Evolutionary conservation across 306 rosid genomes (phyloP), one percentile per base, ranked within the genome.

Genomic region (Crataegus laevigata): DNA sequence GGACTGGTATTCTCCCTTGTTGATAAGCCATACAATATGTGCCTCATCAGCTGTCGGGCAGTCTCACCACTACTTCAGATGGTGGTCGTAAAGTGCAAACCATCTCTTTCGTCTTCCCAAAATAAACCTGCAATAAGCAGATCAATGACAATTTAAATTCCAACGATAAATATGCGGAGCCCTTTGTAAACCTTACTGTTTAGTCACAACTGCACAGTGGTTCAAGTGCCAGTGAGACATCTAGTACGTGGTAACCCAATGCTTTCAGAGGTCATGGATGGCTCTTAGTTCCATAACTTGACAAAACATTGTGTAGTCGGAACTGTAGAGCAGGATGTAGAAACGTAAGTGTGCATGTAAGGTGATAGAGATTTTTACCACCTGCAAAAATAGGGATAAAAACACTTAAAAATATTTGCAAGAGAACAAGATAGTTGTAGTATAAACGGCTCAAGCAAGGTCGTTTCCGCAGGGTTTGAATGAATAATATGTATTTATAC

Each of bases 101-200:
- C 98, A 94, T 91, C 89, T 94, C 98, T 89, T 93, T 94, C 6
- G 97, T 94, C 85, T 94, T 94, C 60, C 98, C 97, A 76, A 94
- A 91, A 76, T 94, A 94, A 66, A 94, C 98, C 96, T 94, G 83
- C 38, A 79, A 51, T 57, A 72, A 38, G 79, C 72, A 55, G 24
- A 76, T 32, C 38, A 38, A 25, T 55, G 50, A 22, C 14, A 52
- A 32, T 21, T 15, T 59, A 15, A 59, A 42, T 10, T 38, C 38
- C 62, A 9, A 6, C 3, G 26, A 51, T n/a, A 38, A 19, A 69
- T 32, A 4, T 57, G 21, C n/a, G 29, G 14, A 3, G 45, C 6
- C 66, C 55, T 24, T 58, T 72, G 19, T 13, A 29, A 17, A 22
- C 36, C 42, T 17, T 11, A 29, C 29, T 63, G 15, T 7, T 18